phyloP scores from a whole-genome alignment of 441 rosid genomes.

The Omphalea diandra region DNA sequence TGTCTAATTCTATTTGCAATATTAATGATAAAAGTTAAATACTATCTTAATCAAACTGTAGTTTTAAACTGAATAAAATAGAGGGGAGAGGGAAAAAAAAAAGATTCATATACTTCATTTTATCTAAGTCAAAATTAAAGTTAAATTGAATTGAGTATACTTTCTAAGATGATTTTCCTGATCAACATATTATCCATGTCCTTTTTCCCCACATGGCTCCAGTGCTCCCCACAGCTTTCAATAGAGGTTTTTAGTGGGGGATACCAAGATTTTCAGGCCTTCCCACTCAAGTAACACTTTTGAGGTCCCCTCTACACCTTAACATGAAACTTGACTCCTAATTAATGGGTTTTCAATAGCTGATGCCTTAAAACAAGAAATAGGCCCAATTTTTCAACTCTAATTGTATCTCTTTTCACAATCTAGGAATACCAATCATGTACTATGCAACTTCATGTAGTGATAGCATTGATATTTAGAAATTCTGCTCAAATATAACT shows the following conservation, averaged over 20 bases:
- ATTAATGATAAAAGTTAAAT: no score
- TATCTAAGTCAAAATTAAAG: background rate
- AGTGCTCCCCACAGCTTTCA: background rate
- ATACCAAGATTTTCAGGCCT: background rate
- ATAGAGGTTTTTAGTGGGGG: background rate
- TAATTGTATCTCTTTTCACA: background rate
- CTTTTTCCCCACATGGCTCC: conserved; percentile 3
- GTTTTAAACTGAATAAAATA: no score
- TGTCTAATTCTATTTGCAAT: no score
- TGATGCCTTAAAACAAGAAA: background rate
- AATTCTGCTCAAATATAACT: no score
- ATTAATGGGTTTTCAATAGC: background rate
- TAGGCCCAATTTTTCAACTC: no score
- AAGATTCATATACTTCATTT: no score
- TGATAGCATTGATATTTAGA: no score
- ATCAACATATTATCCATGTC: background rate
- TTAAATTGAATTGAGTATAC: background rate
- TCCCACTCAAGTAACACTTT: background rate
- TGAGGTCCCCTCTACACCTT: background rate
- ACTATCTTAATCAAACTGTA: no score
- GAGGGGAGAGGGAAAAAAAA: no score
- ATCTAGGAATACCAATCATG: no score
- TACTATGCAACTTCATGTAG: no score
- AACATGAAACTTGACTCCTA: background rate
- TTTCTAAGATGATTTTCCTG: no score